Evolutionary conservation across 2,329 filamentous ascomycete species (phyloP), one percentile per base, ranked within the genome.

Genomic region (Sphaerulina musiva): DNA sequence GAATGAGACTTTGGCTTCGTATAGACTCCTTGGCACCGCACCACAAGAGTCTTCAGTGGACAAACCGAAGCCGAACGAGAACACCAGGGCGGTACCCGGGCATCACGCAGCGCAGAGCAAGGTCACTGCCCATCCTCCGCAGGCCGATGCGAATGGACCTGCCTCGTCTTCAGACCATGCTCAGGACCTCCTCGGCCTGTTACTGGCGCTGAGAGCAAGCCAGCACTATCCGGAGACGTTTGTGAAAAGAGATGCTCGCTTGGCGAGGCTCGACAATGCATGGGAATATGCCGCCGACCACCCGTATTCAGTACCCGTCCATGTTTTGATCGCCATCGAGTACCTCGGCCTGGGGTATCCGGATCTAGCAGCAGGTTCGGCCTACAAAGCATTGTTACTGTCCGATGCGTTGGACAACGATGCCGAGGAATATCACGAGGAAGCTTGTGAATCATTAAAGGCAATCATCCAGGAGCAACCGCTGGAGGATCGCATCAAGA

Each of bases 331-430:
- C 32, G 89, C 89, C 23, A 74, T 80, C 34, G 76, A 86, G 41
- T 83, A 96, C 70, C 80, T 83, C 12, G 76, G 82, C 44, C 78
- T 96, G 45, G 88, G 83, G 38, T 97, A 95, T 70, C 89, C 89
- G 0, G 93, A 98, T 69, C 80, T 98, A 39, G 90, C 90, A 4
- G 85, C 86, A 9, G 89, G 89, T 34, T 91, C 96, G 75, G 89
- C 89, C 4, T 97, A 97, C 69, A 85, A 87, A 52, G 90, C 91
- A 1, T 78, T 97, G n/a, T 80, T 95, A 3, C 75, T 98, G 45
- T 80, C 87, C 12, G 92, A 97, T 66, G 89, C 93, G 61, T 80
- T 89, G 36, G 72, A 78, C 59, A 85, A 93, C 52, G 87, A 92
- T 58, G 80, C 82, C 39, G 91, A 87, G 62, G 89, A 96, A 70